These are phyloP conservation scores for Solanum arcanum DNA, from an alignment of 257 asterid genomes.

Conservation along the genomic window DNA sequence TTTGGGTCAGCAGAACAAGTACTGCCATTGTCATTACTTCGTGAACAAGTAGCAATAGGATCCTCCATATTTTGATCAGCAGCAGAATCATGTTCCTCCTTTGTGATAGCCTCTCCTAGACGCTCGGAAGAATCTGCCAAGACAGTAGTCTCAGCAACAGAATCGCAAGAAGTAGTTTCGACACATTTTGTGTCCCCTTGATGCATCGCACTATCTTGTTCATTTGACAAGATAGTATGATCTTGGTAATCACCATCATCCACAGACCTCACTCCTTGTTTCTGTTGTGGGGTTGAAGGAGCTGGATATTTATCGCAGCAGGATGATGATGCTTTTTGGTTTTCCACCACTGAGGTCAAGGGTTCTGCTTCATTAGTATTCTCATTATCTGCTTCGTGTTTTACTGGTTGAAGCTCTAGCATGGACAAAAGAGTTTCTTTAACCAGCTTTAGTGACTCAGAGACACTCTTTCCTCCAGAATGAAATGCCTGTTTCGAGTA, in stretches of 20 bases:
- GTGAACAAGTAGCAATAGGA: background rate
- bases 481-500: slow-evolving; percentile 31
- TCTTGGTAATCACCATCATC: slow-evolving; percentile 23
- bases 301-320: slow-evolving; percentile 30
- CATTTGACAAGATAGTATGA: slow-evolving; percentile 22
- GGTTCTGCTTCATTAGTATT: background rate
- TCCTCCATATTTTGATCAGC: slow-evolving; percentile 1
- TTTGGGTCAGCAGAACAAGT: background rate
- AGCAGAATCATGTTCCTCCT: slow-evolving; percentile 22
- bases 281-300: slow-evolving; percentile 40
- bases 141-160: slow-evolving; percentile 13
- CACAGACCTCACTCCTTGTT: slow-evolving; percentile 23
- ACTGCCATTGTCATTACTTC: slow-evolving; percentile 1
- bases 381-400: background rate
- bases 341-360: background rate
- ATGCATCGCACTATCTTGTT: slow-evolving; percentile 15
- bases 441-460: slow-evolving; percentile 23
- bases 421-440: slow-evolving; percentile 24
- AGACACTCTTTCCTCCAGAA: slow-evolving; percentile 22
- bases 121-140: background rate
- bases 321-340: background rate
- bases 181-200: slow-evolving; percentile 42
- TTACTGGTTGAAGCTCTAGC: slow-evolving; percentile 14
- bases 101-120: background rate
- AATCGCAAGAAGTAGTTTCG: slow-evolving; percentile 28